A percentile compares a stretch with the other conserved stretches of the same genome.
Evolutionary conservation across 192 early-diverging fungal species (phyloP).

Genomic region (Coemansia reversa): DNA sequence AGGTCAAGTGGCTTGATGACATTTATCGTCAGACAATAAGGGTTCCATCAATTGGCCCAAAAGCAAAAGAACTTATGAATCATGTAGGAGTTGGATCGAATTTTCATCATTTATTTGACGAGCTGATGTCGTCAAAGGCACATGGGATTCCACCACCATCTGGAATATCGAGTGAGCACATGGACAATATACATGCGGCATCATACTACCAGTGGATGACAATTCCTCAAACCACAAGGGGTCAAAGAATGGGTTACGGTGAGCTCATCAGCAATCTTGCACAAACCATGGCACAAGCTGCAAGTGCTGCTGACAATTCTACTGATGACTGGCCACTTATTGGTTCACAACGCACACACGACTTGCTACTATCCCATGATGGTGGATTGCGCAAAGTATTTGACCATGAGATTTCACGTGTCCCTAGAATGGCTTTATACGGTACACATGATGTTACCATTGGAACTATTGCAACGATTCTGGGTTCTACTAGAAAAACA

Average conservation of each 20-base stretch:
- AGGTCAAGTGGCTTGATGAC: conserved; percentile 35
- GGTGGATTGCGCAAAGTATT: conserved; percentile 12
- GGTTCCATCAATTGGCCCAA: conserved; percentile 27
- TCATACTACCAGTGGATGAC: conserved; percentile 33
- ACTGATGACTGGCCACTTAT: conserved; percentile 2
- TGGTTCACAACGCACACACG: conserved; percentile 18
- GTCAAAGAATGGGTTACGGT: conserved; percentile 37
- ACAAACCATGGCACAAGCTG: conserved; percentile 32
- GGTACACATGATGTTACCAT: conserved; percentile 39
- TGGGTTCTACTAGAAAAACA: conserved; percentile 11
- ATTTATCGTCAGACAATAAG: conserved; percentile 25
- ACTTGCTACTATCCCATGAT: conserved; percentile 18
- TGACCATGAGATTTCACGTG: conserved; percentile 9
- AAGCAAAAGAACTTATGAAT: conserved; percentile 13
- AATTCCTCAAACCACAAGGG: not conserved
- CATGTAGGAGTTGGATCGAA: conserved; percentile 17
- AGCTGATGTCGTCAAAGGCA: conserved; percentile 30
- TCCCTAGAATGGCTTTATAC: conserved; percentile 33
- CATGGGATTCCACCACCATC: conserved; percentile 31
- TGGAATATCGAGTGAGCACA: conserved; percentile 14
- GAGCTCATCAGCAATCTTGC: conserved; percentile 22
- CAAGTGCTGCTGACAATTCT: not conserved
- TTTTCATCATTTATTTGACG: conserved; percentile 41
- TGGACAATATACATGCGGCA: conserved; percentile 20
- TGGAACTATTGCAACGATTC: conserved; percentile 21